Conservation (phyloP, 1,284 basidiomycete species). For the Moesziomyces sp. region DNA sequence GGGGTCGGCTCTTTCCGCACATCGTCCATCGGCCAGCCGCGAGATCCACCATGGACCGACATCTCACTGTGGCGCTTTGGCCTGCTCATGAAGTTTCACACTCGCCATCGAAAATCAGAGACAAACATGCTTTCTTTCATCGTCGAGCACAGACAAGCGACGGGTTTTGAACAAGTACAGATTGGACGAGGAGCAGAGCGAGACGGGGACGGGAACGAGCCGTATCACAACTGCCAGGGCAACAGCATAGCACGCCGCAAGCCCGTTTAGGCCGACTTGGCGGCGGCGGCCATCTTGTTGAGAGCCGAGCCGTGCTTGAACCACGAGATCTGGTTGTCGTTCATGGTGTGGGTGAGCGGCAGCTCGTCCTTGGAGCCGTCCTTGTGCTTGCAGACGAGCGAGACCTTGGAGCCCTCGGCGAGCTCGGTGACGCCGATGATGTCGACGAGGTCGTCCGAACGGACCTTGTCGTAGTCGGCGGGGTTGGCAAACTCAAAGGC, state of each 20-base stretch:
- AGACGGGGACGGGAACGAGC: neutral
- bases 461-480: conserved; percentile 66
- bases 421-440: conserved; percentile 62
- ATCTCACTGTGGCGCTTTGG: no score
- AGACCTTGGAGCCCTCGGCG: conserved; percentile 61
- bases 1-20: no score
- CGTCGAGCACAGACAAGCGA: conserved; percentile 1
- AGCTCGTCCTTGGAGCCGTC: conserved; percentile 63
- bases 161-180: neutral
- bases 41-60: no score
- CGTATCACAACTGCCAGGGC: neutral
- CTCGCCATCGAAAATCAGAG: neutral
- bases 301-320: conserved; percentile 65
- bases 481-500: conserved; percentile 64
- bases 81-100: no score
- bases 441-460: conserved; percentile 61
- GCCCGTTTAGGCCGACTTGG: conserved; percentile 42
- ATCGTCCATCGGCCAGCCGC: no score
- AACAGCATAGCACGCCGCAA: neutral
- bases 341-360: conserved; percentile 65
- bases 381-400: conserved; percentile 64
- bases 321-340: conserved; percentile 67
- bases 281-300: conserved; percentile 64
- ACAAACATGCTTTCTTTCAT: neutral
- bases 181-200: neutral